Conservation (phyloP, 768 basidiomycete species). For the Kwoniella dendrophila region DNA sequence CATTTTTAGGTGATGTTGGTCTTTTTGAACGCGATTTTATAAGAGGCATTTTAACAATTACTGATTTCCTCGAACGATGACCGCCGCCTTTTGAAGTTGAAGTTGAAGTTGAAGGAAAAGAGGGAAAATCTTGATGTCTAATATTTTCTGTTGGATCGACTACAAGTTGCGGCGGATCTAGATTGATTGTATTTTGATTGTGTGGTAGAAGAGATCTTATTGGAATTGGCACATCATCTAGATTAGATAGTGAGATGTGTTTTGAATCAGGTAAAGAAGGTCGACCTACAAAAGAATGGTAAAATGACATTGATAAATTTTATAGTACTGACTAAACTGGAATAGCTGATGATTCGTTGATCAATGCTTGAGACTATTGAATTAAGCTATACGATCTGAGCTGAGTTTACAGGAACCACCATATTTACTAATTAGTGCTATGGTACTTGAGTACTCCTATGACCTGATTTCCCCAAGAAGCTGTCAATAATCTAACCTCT, state of each 20-base stretch:
- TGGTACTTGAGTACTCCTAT: too few species aligned
- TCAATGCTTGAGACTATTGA: neutral
- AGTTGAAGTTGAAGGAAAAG: neutral
- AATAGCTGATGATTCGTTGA: neutral
- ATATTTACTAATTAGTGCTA: neutral
- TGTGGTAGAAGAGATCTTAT: too few species aligned
- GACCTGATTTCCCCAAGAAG: too few species aligned
- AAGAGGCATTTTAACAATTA: slow-evolving; percentile 9
- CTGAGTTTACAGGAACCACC: slow-evolving; percentile 7
- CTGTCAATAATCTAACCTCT: too few species aligned
- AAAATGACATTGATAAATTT: slow-evolving; percentile 1
- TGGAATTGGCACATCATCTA: too few species aligned
- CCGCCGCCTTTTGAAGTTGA: neutral
- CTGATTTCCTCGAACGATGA: neutral
- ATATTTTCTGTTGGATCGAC: neutral
- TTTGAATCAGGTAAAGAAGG: slow-evolving; percentile 10
- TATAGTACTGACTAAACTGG: neutral
- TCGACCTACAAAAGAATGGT: slow-evolving; percentile 15
- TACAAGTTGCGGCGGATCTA: slow-evolving; percentile 5
- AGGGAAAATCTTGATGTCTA: neutral
- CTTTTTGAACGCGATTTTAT: slow-evolving; percentile 17
- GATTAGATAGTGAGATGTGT: slow-evolving; percentile 13
- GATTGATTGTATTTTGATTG: too few species aligned
- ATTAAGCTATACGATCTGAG: slow-evolving; percentile 8
- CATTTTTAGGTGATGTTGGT: slow-evolving; percentile 5